These are phyloP conservation scores for Fusarium penzigii DNA, from an alignment of 2,329 filamentous ascomycete genomes.

Conservation along the genomic window DNA sequence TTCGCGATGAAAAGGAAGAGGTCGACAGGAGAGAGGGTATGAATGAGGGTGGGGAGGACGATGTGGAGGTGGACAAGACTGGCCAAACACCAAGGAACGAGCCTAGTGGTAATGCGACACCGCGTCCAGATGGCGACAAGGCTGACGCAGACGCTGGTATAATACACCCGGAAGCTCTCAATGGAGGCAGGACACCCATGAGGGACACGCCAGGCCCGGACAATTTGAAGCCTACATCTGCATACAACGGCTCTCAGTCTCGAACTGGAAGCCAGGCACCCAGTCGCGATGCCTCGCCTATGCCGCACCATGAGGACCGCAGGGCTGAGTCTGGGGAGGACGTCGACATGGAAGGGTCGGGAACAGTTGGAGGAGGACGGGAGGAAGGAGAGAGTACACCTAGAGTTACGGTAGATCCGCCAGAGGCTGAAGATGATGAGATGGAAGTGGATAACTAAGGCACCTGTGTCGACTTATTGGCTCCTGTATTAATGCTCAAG, in stretches of 20 bases:
- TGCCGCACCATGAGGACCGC: constrained; percentile 28
- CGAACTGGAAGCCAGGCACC: constrained; percentile 30
- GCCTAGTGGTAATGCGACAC: constrained; percentile 53
- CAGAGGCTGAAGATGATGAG: constrained; percentile 51
- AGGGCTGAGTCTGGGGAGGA: constrained; percentile 53
- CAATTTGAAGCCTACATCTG: constrained; percentile 22
- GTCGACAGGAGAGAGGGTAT: constrained; percentile 85
- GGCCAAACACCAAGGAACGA: constrained; percentile 54
- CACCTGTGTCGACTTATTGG: background rate
- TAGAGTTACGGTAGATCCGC: constrained; percentile 51
- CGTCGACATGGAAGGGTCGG: constrained; percentile 57
- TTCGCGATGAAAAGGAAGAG: constrained; percentile 94
- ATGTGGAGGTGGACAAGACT: constrained; percentile 47
- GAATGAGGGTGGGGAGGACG: constrained; percentile 67
- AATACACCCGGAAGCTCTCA: constrained; percentile 27
- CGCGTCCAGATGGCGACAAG: constrained; percentile 46
- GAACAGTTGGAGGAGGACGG: constrained; percentile 36
- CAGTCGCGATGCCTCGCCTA: constrained; percentile 32
- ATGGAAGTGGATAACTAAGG: constrained; percentile 63
- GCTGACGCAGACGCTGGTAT: constrained; percentile 30
- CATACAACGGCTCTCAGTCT: constrained; percentile 19
- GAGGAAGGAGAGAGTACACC: constrained; percentile 46
- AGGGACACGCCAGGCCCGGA: constrained; percentile 33
- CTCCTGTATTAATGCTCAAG: constrained; percentile 21
- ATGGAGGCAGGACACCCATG: constrained; percentile 37